A percentile compares a stretch with the other conserved stretches of the same genome.
These are phyloP conservation scores for Tricholoma hemisulphureum DNA, from an alignment of 768 basidiomycete genomes.

Conservation along the genomic window DNA sequence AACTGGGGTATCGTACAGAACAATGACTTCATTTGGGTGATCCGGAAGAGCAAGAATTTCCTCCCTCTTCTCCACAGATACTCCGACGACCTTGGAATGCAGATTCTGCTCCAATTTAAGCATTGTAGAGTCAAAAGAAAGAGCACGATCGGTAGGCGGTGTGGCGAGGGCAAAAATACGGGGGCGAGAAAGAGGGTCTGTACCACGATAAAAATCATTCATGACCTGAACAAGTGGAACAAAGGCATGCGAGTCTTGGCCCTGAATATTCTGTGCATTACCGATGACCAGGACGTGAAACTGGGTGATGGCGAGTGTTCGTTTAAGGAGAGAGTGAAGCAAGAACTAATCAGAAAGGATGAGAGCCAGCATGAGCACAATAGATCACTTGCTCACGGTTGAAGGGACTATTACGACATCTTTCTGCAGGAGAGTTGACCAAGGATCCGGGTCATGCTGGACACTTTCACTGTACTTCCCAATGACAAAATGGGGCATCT, in stretches of 20 bases:
- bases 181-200: conserved; percentile 36
- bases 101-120: conserved; percentile 39
- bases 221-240: conserved; percentile 43
- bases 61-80: conserved; percentile 31
- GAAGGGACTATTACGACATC: conserved; percentile 42
- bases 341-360: conserved; percentile 32
- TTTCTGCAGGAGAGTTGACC: conserved; percentile 24
- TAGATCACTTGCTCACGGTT: conserved; percentile 29
- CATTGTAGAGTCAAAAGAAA: conserved; percentile 32
- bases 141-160: conserved; percentile 22
- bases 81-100: conserved; percentile 38
- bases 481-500: conserved; percentile 18
- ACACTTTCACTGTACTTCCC: conserved; percentile 25
- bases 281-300: conserved; percentile 43
- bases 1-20: conserved; percentile 48
- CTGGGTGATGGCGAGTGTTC: conserved; percentile 42
- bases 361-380: neutral
- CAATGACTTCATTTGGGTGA: conserved; percentile 49
- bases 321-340: conserved; percentile 36
- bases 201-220: conserved; percentile 42
- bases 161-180: conserved; percentile 42
- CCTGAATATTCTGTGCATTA: conserved; percentile 38
- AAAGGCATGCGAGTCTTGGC: conserved; percentile 34
- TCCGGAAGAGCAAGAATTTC: conserved; percentile 34
- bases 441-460: conserved; percentile 21